These are phyloP conservation scores for Allium sativum DNA, from an alignment of 106 monocot species.

Conservation along the genomic window DNA sequence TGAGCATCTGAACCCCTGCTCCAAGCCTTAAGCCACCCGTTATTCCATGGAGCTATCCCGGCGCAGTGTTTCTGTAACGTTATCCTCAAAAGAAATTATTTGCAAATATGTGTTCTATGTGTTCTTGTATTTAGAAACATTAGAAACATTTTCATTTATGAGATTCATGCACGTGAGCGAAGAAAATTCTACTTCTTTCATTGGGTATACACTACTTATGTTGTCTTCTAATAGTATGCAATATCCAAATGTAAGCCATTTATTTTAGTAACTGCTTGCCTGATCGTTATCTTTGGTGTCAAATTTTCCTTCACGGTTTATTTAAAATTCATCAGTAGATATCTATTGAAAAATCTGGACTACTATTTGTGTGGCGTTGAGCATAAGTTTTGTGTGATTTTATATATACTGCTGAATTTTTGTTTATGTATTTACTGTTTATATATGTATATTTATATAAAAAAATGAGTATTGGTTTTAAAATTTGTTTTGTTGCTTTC, in stretches of 20 bases:
- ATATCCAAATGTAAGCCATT: slow-evolving; percentile 34
- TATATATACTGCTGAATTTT: too few species aligned
- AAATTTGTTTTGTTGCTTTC: too few species aligned
- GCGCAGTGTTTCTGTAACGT: slow-evolving; percentile 38
- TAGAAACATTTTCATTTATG: slow-evolving; percentile 59
- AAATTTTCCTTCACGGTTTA: neutral
- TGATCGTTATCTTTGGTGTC: too few species aligned
- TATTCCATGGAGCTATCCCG: too few species aligned
- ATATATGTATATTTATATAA: too few species aligned
- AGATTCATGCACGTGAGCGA: slow-evolving; percentile 19
- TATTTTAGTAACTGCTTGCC: neutral
- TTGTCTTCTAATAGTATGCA: slow-evolving; percentile 18
- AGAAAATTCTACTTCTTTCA: slow-evolving; percentile 42
- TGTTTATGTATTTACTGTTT: too few species aligned
- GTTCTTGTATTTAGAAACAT: slow-evolving; percentile 25
- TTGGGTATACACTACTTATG: slow-evolving; percentile 58
- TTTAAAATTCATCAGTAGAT: slow-evolving; percentile 24
- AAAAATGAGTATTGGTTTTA: too few species aligned
- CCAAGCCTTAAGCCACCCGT: too few species aligned
- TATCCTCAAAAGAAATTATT: slow-evolving; percentile 27
- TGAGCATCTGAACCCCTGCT: too few species aligned
- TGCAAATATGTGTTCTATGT: slow-evolving; percentile 59
- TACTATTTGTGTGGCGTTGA: too few species aligned
- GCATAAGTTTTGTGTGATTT: too few species aligned
- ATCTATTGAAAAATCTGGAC: slow-evolving; percentile 40